Evolutionary conservation across 1,139 yeast genomes (phyloP).

Genomic region (Saccharomyces hybrid): DNA sequence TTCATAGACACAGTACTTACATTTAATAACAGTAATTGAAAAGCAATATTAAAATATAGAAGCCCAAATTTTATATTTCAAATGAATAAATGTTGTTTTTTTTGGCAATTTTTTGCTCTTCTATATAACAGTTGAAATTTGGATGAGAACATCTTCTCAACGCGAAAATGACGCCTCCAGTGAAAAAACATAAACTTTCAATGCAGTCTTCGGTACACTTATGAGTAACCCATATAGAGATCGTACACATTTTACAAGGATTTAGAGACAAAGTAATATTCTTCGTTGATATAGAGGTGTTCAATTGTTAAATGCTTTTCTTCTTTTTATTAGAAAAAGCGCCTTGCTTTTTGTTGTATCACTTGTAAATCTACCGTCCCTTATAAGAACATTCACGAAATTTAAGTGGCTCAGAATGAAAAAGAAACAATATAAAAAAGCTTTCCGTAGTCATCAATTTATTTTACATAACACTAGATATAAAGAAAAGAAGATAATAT

Average conservation of each 20-base stretch:
- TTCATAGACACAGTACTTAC: neutral
- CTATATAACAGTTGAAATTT: neutral
- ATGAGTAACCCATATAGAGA: too few relatives aligned
- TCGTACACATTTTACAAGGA: too few relatives aligned
- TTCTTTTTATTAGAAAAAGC: neutral
- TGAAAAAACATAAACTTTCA: neutral
- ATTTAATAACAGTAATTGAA: neutral
- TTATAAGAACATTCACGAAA: neutral
- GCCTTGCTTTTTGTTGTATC: too few relatives aligned
- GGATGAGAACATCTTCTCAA: too few relatives aligned
- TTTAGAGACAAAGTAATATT: too few relatives aligned
- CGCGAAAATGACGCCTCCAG: neutral
- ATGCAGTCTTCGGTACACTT: too few relatives aligned
- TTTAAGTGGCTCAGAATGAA: neutral
- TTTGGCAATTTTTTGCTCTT: neutral
- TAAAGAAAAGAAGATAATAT: constrained; percentile 3
- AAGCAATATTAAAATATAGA: neutral
- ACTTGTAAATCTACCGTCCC: neutral
- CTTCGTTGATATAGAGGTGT: too few relatives aligned
- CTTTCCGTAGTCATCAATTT: neutral
- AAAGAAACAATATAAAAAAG: neutral
- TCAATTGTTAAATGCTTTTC: too few relatives aligned
- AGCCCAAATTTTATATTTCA: too few relatives aligned
- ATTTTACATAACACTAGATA: constrained; percentile 1
- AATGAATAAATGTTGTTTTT: neutral